These are phyloP conservation scores for Trichoderma breve DNA, from an alignment of 2,329 filamentous ascomycete genomes.

Conservation along the genomic window DNA sequence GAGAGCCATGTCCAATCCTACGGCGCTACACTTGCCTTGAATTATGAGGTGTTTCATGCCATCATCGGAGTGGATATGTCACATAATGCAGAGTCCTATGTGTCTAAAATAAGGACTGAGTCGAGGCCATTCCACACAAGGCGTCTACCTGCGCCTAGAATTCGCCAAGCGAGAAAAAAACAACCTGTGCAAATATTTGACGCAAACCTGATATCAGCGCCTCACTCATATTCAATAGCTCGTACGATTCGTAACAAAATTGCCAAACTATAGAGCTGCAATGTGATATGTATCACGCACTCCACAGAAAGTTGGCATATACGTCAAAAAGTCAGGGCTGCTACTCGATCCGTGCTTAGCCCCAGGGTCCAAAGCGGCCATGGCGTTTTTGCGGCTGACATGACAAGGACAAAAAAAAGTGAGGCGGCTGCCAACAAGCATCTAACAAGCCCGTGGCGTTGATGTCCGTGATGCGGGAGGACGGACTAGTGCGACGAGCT, in stretches of 20 bases:
- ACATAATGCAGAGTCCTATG: not conserved
- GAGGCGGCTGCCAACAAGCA: not conserved
- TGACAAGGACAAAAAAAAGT: not conserved
- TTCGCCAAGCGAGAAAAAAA: too few relatives aligned
- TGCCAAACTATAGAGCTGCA: not conserved
- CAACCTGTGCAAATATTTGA: not conserved
- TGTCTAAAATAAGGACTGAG: not conserved
- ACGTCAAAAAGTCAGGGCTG: not conserved
- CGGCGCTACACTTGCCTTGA: not conserved
- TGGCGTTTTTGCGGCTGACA: not conserved
- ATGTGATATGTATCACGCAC: not conserved
- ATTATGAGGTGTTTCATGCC: not conserved
- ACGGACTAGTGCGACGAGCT: not conserved
- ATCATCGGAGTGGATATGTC: not conserved
- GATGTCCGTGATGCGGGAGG: not conserved
- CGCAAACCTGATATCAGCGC: not conserved
- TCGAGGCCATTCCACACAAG: not conserved
- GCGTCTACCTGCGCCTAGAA: not conserved
- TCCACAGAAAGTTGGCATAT: not conserved
- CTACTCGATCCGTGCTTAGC: not conserved
- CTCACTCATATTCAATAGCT: not conserved
- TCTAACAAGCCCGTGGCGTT: slow-evolving; percentile 8
- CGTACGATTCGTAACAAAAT: not conserved
- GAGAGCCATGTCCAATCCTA: not conserved
- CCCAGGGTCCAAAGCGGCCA: not conserved